Evolutionary conservation across 352 stramenopile species (phyloP).

Genomic region (Globisporangium splendens): DNA sequence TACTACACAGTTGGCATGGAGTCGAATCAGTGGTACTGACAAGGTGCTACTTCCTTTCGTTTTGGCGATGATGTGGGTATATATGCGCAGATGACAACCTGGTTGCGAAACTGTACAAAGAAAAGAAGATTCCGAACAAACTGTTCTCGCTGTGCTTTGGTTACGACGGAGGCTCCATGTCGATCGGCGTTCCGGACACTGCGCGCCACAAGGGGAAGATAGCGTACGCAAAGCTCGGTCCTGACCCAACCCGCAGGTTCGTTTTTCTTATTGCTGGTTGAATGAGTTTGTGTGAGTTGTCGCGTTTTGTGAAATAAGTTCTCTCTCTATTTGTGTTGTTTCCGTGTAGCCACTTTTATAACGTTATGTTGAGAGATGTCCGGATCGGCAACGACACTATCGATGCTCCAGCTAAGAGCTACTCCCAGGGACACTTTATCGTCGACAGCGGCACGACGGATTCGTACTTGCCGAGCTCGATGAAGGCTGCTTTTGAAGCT

Average conservation of each 20-base stretch:
- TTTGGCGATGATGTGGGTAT: background rate
- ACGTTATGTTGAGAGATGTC: constrained; percentile 63
- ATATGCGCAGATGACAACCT: constrained; percentile 48
- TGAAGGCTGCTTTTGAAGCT: constrained; percentile 52
- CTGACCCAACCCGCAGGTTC: constrained; percentile 25
- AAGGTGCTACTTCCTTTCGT: background rate
- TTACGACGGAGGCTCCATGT: constrained; percentile 62
- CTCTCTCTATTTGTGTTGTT: background rate
- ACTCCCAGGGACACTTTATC: constrained; percentile 59
- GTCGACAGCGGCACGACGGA: constrained; percentile 85
- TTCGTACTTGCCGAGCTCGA: constrained; percentile 61
- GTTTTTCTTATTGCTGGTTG: background rate
- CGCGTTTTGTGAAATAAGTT: background rate
- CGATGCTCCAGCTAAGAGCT: constrained; percentile 33
- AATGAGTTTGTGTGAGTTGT: background rate
- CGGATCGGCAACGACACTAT: constrained; percentile 61
- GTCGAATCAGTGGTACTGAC: too few species aligned
- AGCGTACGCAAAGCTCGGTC: constrained; percentile 50
- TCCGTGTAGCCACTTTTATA: constrained; percentile 52
- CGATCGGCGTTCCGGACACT: constrained; percentile 50
- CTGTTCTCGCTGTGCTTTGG: constrained; percentile 80
- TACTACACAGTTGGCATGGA: background rate
- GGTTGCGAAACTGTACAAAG: constrained; percentile 64
- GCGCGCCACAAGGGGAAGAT: constrained; percentile 49
- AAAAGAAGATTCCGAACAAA: constrained; percentile 81